phyloP scores from a whole-genome alignment of 192 early-diverging fungal species.

The Umbelopsis vinacea region DNA sequence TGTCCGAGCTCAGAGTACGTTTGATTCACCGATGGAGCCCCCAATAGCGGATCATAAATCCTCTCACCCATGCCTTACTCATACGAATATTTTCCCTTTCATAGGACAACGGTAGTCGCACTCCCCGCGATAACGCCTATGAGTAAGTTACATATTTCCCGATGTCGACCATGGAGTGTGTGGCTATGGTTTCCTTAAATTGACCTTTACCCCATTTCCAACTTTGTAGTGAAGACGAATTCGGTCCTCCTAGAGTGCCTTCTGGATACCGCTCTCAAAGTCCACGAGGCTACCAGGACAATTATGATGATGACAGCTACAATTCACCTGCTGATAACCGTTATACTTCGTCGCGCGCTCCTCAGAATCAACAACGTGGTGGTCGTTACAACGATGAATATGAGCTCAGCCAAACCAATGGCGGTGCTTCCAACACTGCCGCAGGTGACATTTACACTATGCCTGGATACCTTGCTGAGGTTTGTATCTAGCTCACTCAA shows the following conservation, averaged over 20 bases:
- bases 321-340: constrained; percentile 4
- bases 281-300: neutral
- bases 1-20: constrained; percentile 43
- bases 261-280: constrained; percentile 10
- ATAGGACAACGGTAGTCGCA: neutral
- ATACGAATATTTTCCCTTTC: neutral
- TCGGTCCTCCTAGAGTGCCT: constrained; percentile 16
- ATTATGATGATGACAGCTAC: neutral
- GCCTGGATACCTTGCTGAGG: constrained; percentile 29
- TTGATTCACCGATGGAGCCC: neutral
- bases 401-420: constrained; percentile 10
- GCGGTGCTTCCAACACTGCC: constrained; percentile 2
- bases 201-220: neutral
- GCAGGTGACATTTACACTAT: constrained; percentile 25
- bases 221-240: constrained; percentile 7
- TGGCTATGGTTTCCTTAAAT: neutral
- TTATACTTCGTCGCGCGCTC: neutral
- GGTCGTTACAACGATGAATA: constrained; percentile 11
- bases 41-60: constrained; percentile 10
- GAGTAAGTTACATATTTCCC: constrained; percentile 20
- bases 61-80: neutral
- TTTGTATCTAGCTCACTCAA: neutral
- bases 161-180: neutral
- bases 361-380: neutral
- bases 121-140: neutral